Conservation (phyloP, 2,329 filamentous ascomycete species). For the Tolypocladium capitatum region DNA sequence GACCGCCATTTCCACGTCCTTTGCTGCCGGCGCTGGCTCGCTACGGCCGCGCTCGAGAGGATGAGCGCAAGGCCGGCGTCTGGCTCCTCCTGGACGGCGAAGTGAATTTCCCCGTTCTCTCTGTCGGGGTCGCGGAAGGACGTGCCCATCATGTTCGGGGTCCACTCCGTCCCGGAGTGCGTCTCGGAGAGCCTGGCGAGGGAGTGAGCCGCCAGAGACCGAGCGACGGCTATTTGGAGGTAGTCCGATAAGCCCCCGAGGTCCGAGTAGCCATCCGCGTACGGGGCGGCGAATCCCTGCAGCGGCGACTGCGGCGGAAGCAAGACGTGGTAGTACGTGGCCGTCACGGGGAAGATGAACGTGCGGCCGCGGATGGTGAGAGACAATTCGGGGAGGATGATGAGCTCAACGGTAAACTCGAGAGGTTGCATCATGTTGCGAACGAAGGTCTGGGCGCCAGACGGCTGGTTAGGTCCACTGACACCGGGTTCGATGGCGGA, state of each 20-base stretch:
- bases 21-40: slow-evolving; percentile 5
- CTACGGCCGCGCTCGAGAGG: slow-evolving; percentile 8
- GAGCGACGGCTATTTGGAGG: slow-evolving; percentile 28
- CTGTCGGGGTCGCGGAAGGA: slow-evolving; percentile 16
- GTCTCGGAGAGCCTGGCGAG: slow-evolving; percentile 11
- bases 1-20: slow-evolving; percentile 18
- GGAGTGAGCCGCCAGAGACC: slow-evolving; percentile 23
- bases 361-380: slow-evolving; percentile 32
- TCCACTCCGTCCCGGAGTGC: slow-evolving; percentile 10
- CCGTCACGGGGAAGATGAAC: slow-evolving; percentile 26
- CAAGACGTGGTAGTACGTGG: slow-evolving; percentile 32
- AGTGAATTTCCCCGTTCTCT: slow-evolving; percentile 17
- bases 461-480: slow-evolving; percentile 21
- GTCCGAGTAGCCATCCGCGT: slow-evolving; percentile 29
- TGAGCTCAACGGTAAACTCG: slow-evolving; percentile 28
- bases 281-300: slow-evolving; percentile 27
- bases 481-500: slow-evolving; percentile 13
- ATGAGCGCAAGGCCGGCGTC: slow-evolving; percentile 8
- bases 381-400: slow-evolving; percentile 28
- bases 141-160: slow-evolving; percentile 18
- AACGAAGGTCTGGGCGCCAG: slow-evolving; percentile 31
- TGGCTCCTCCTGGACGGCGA: slow-evolving; percentile 14
- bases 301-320: slow-evolving; percentile 24
- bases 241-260: slow-evolving; percentile 31
- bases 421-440: slow-evolving; percentile 28